Base-by-base conservation (phyloP, 805 yeast species). In the Ogataea minuta region DNA sequence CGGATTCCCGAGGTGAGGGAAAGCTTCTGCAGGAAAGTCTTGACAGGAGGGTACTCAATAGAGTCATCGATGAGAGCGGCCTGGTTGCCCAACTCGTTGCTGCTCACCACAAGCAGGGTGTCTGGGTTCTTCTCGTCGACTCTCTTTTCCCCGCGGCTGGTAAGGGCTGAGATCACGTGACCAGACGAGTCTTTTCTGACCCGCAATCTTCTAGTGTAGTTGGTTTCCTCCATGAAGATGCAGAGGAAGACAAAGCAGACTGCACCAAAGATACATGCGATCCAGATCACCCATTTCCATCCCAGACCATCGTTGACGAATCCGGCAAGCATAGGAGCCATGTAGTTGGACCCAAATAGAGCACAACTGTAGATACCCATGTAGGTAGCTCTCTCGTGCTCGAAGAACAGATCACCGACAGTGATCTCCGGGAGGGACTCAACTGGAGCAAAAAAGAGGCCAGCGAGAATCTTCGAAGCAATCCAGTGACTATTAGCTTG, bases 271-370 rank as follows among this genome's bases (percentile, higher is more conserved):
- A 78, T 70, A 13, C 74, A 72, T 36, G 72, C 63, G 62, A 75
- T 64, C 44, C 50, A 62, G 57, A 76, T 71, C 7, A 71, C 75
- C 79, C 79, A 75, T 45, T 68, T 56, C 70, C 79, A 79, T 6
- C 76, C 73, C 20, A 67, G 60, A 19, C 67, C 70, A 33, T 71
- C 68, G 23, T 69, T 67, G 39, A 79, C 74, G 48, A 74, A 73
- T 9, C 82, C 82, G 9, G 81, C 79, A 32, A 77, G 66, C 49
- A 78, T 63, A 5, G 84, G 83, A 4, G 82, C 83, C 41, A 76
- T 57, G 49, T 64, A 79, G 29, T 77, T 72, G 9, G 80, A 76
- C 9, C 69, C 68, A 25, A 77, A 66, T n/a, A 81, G 64, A 11
- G 81, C 75, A 43, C 69, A 57, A 44, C 77, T 76, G 53, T 79